phyloP scores from a whole-genome alignment of 805 yeast genomes.

The Danielia reshetovae region DNA sequence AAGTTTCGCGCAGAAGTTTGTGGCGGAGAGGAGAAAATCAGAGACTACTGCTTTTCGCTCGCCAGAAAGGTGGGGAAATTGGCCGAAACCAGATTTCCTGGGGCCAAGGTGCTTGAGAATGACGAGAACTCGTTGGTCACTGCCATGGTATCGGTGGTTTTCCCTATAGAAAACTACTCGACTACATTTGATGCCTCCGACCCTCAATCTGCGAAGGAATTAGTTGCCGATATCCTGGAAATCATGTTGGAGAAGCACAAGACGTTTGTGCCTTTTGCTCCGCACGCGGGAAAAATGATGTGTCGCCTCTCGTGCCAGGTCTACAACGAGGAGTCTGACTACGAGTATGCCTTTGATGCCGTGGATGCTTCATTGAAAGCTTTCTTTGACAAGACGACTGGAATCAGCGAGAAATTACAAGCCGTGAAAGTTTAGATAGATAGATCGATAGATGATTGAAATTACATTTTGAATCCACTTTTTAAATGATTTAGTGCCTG shows the following conservation, averaged over 20 bases:
- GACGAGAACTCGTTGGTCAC: conserved; percentile 30
- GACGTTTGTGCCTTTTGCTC: conserved; percentile 46
- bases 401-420: no score
- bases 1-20: conserved; percentile 50
- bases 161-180: conserved; percentile 26
- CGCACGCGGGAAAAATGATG: conserved; percentile 31
- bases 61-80: conserved; percentile 41
- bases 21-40: conserved; percentile 57
- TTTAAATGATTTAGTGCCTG: no score
- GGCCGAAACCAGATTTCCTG: conserved; percentile 36
- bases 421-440: no score
- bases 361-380: conserved; percentile 34
- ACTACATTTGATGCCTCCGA: conserved; percentile 4
- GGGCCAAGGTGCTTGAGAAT: conserved; percentile 34
- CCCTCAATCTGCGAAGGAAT: conserved; percentile 1
- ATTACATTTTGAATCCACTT: background rate
- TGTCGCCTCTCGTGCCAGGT: conserved; percentile 57
- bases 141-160: conserved; percentile 42
- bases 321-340: conserved; percentile 56
- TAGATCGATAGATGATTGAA: background rate
- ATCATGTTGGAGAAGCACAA: conserved; percentile 17
- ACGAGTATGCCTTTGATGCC: conserved; percentile 32
- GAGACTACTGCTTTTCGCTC: conserved; percentile 43
- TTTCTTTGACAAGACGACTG: background rate
- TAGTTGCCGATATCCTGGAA: conserved; percentile 2